These are phyloP conservation scores for Exophiala lecanii-corni DNA, from an alignment of 2,329 filamentous ascomycete species.

Conservation along the genomic window DNA sequence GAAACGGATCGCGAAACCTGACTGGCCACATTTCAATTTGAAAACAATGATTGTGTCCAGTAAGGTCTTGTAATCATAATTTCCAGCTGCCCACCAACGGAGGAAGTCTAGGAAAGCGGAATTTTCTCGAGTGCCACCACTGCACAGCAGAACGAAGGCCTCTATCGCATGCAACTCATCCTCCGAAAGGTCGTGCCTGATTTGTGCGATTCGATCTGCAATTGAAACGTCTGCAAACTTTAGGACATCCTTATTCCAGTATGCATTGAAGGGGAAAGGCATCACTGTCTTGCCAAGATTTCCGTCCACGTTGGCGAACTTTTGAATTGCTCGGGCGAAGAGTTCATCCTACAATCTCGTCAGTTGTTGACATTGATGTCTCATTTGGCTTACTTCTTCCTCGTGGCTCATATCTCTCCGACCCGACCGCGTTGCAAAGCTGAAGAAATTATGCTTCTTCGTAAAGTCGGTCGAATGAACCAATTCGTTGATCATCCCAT, in stretches of 20 bases:
- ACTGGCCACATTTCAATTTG: constrained; percentile 44
- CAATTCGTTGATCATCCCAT: constrained; percentile 40
- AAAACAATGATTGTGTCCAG: constrained; percentile 40
- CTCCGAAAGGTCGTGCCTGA: constrained; percentile 36
- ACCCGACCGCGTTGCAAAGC: constrained; percentile 32
- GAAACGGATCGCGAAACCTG: constrained; percentile 42
- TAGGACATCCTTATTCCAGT: constrained; percentile 31
- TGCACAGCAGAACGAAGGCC: constrained; percentile 40
- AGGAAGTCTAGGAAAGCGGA: constrained; percentile 46
- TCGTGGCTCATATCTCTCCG: constrained; percentile 39
- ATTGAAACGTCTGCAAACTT: constrained; percentile 40
- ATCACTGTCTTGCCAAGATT: constrained; percentile 35
- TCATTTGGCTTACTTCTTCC: constrained; percentile 32
- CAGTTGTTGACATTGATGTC: too few relatives aligned
- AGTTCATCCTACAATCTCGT: constrained; percentile 30
- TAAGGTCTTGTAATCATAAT: constrained; percentile 39
- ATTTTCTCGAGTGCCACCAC: constrained; percentile 40
- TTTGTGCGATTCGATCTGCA: constrained; percentile 40
- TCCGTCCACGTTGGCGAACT: constrained; percentile 47
- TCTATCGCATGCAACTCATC: constrained; percentile 41
- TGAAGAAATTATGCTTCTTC: constrained; percentile 40
- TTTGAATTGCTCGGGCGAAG: constrained; percentile 34
- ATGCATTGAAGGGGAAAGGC: constrained; percentile 39
- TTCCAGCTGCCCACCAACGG: constrained; percentile 46
- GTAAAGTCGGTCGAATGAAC: constrained; percentile 40